Base-by-base conservation (phyloP, 1,284 basidiomycete genomes). In the Lentinula novae-zelandiae region DNA sequence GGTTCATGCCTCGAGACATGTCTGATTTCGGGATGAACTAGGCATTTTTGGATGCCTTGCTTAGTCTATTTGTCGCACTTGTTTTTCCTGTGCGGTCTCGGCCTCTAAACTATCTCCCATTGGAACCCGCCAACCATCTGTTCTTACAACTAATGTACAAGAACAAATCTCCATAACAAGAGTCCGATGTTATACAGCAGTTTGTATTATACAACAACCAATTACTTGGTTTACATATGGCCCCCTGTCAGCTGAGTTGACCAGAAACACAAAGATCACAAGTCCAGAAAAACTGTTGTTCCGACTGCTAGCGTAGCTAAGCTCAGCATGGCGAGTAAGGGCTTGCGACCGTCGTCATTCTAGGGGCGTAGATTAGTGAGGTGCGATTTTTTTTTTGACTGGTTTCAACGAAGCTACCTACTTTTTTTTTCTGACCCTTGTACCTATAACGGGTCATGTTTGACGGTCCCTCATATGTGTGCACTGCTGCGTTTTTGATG, bases 1-100 rank as follows among this genome's bases (percentile, higher is more conserved):
- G 75, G 76, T 78, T 78, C 59, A 68, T 74, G 64, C 71, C 74
- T 40, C 70, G 68, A 71, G 46, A 62, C 27, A 20, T 52, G 46
- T 59, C 38, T 42, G 57, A 59, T 27, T 34, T 49, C 36, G 36
- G 52, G 5, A n/a, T 15, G 49, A 52, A 34, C 20, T 51, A 52
- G 49, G 27, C 22, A 36, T 39, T 54, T 22, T 54, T 20, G 27
- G 39, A 17, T 27, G 22, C 8, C 31, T 36, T 44, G 13, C 31
- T 17, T 36, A 38, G 4, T 36, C 36, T 49, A 27, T 22, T 34
- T 7, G 38, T 17, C 40, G 3, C 42, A 7, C 0, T 34, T 51
- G 9, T 12, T 51, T 27, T 36, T 20, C 17, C 31, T 7, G 17
- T 36, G 34, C 34, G 40, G 7, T 15, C 8, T 8, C 50, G 33